Conservation (phyloP, 257 asterid genomes). For the Solanum gandarillasii region DNA sequence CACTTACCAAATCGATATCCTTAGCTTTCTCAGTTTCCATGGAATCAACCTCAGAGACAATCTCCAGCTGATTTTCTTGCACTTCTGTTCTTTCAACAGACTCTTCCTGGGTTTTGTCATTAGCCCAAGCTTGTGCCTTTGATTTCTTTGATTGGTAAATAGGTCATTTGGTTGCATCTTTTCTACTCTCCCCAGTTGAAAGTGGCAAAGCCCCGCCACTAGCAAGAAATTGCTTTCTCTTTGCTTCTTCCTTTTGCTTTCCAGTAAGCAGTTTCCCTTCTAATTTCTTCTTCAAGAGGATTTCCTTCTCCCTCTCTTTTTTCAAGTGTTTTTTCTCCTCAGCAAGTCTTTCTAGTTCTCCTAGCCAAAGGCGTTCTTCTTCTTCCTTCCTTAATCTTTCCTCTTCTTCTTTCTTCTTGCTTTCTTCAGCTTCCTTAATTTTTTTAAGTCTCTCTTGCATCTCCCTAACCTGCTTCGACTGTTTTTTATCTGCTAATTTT, state of each 20-base stretch:
- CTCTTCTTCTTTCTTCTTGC: constrained; percentile 66
- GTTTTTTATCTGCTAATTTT: constrained; percentile 48
- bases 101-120: constrained; percentile 42
- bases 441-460: constrained; percentile 85
- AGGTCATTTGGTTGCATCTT: constrained; percentile 54
- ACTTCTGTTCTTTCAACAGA: constrained; percentile 30
- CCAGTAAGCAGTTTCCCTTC: constrained; percentile 77
- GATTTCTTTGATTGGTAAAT: constrained; percentile 66
- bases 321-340: constrained; percentile 83
- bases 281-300: constrained; percentile 60
- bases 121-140: constrained; percentile 51
- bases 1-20: constrained; percentile 6
- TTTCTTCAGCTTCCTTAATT: constrained; percentile 71
- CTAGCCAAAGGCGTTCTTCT: constrained; percentile 62
- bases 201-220: constrained; percentile 44
- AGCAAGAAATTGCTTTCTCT: constrained; percentile 75
- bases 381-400: constrained; percentile 82
- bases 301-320: constrained; percentile 85
- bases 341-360: constrained; percentile 58
- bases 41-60: constrained; percentile 22
- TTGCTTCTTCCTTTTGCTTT: constrained; percentile 85
- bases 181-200: constrained; percentile 37
- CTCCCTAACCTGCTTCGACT: constrained; percentile 72
- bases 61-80: constrained; percentile 30
- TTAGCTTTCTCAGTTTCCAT: constrained; percentile 22